Evolutionary conservation across 2,329 filamentous ascomycete species (phyloP).

Genomic region (Fusarium sp.): DNA sequence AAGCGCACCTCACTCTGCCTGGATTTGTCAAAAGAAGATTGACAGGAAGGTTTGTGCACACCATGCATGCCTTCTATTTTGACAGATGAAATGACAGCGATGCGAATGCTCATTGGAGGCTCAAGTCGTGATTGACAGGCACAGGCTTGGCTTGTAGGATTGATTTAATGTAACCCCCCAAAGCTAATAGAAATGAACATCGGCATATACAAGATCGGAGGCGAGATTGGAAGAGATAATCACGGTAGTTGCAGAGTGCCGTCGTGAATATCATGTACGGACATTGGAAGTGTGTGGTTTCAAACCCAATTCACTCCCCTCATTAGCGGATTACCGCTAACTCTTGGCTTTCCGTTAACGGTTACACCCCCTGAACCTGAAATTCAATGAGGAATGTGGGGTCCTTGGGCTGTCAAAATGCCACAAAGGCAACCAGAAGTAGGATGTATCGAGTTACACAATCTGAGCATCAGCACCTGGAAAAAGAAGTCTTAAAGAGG

Average conservation of each 20-base stretch:
- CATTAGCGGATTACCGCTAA: not conserved
- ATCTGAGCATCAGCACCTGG: not conserved
- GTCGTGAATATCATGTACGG: not conserved
- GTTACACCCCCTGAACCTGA: slow-evolving; percentile 23
- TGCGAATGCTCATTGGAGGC: slow-evolving; percentile 16
- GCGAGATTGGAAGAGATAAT: not conserved
- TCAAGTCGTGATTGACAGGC: not conserved
- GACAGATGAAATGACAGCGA: slow-evolving; percentile 5
- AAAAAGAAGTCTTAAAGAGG: not conserved
- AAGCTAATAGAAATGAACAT: not conserved
- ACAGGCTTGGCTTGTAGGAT: not conserved
- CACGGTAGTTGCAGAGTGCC: not conserved
- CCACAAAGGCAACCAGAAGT: not conserved
- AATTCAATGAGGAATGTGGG: slow-evolving; percentile 29
- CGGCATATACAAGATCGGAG: not conserved
- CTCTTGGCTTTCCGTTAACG: not conserved
- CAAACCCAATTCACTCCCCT: not conserved
- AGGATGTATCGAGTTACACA: not conserved
- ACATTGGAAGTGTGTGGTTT: not conserved
- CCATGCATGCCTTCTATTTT: not conserved
- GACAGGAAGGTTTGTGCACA: not conserved
- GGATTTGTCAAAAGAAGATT: not conserved
- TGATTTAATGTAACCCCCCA: slow-evolving; percentile 22
- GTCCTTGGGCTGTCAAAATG: not conserved
- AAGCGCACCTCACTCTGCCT: not conserved